phyloP scores from a whole-genome alignment of 129 eudicot genomes.

The Flaveria linearis region DNA sequence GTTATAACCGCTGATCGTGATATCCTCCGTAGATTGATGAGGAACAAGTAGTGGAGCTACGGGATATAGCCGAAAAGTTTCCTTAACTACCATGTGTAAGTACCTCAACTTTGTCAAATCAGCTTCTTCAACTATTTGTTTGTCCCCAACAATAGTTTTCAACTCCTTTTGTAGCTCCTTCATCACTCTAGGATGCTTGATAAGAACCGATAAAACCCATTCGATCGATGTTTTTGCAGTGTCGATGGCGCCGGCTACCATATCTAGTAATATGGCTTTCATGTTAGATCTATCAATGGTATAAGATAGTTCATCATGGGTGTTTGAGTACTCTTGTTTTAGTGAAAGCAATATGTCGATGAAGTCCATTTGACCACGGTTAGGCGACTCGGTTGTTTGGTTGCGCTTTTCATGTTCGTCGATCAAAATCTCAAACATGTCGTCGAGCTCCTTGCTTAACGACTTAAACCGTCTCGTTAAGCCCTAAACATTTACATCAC shows the following conservation, averaged over 20 bases:
- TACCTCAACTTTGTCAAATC: slow-evolving; percentile 9
- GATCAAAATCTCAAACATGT: slow-evolving; percentile 9
- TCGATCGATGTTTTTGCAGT: slow-evolving; percentile 1
- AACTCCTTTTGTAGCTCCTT: not conserved
- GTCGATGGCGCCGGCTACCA: not conserved
- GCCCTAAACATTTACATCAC: slow-evolving; percentile 2
- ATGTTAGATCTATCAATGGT: slow-evolving; percentile 16
- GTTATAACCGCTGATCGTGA: not conserved
- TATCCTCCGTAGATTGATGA: slow-evolving; percentile 1
- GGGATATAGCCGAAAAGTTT: not conserved
- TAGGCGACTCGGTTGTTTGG: not conserved
- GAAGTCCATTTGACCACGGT: slow-evolving; percentile 1
- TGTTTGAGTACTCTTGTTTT: slow-evolving; percentile 1
- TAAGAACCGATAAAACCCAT: slow-evolving; percentile 13
- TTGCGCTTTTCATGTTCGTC: slow-evolving; percentile 15
- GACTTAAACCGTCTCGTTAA: not conserved
- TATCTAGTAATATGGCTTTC: slow-evolving; percentile 14
- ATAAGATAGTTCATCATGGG: slow-evolving; percentile 9
- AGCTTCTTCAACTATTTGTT: slow-evolving; percentile 7
- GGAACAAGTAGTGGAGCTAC: not conserved
- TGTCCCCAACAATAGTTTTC: not conserved
- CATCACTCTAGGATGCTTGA: slow-evolving; percentile 21
- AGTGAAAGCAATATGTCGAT: slow-evolving; percentile 9
- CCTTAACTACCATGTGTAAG: slow-evolving; percentile 10
- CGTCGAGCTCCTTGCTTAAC: slow-evolving; percentile 6